Evolutionary conservation across 176 grass and related monocot species (phyloP).

Genomic region (Oryza glaberrima): DNA sequence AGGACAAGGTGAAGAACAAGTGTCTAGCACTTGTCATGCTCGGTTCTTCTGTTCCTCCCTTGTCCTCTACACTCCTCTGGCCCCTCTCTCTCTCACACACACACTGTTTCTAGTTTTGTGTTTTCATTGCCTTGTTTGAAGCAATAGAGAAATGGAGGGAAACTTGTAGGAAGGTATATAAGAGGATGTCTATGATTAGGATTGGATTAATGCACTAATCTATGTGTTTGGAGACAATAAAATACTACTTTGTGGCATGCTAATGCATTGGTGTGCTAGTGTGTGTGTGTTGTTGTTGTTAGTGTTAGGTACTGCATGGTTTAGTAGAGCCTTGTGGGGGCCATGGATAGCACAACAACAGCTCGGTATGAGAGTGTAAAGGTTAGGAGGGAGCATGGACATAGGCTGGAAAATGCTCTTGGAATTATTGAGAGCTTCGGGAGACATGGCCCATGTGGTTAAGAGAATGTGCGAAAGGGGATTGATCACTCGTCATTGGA

Average conservation of each 20-base stretch:
- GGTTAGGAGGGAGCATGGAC: conserved; percentile 43
- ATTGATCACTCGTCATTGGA: conserved; percentile 52
- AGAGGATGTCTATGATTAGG: conserved; percentile 52
- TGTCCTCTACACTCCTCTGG: conserved; percentile 41
- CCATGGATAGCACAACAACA: conserved; percentile 56
- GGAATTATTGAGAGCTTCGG: conserved; percentile 65
- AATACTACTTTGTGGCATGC: conserved; percentile 41
- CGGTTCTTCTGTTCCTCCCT: conserved; percentile 50
- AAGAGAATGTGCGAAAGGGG: conserved; percentile 50
- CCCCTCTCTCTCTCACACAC: not conserved
- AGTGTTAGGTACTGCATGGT: conserved; percentile 53
- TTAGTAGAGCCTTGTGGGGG: conserved; percentile 46
- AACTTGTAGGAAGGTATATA: conserved; percentile 61
- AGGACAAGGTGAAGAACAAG: conserved; percentile 56
- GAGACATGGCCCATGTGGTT: conserved; percentile 80
- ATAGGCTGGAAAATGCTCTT: conserved; percentile 77
- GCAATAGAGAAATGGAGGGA: conserved; percentile 65
- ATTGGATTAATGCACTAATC: conserved; percentile 40
- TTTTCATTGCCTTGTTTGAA: conserved; percentile 56
- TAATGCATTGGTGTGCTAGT: conserved; percentile 28
- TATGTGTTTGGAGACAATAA: conserved; percentile 28
- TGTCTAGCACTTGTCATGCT: conserved; percentile 53
- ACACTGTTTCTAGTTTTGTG: conserved; percentile 26
- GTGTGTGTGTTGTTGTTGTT: conserved; percentile 29
- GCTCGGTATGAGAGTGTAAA: conserved; percentile 63